Conservation (phyloP, 108 stramenopile genomes). For the Pelagomonas calceolata region DNA sequence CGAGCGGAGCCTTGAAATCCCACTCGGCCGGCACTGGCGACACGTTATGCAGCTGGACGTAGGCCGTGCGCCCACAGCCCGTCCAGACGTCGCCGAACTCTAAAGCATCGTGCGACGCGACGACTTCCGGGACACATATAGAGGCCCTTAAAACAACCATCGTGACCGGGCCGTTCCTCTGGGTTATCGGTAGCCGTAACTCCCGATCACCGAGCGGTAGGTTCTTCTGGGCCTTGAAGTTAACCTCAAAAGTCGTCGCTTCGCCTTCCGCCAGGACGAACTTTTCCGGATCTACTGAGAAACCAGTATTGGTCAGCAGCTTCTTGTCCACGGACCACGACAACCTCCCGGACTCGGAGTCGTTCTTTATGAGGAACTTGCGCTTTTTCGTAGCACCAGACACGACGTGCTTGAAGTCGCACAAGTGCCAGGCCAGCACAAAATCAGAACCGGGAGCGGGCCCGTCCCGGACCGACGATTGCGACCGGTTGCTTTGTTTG, state of each 20-base stretch:
- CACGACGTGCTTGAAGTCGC: slow-evolving; percentile 43
- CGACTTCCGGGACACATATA: slow-evolving; percentile 35
- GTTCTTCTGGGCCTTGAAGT: slow-evolving; percentile 35
- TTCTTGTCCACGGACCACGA: slow-evolving; percentile 41
- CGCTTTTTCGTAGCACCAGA: slow-evolving; percentile 28
- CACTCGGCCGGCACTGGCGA: slow-evolving; percentile 20
- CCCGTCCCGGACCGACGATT: not conserved
- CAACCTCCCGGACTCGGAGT: slow-evolving; percentile 16
- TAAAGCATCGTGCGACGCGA: slow-evolving; percentile 7
- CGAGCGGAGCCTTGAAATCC: slow-evolving; percentile 12
- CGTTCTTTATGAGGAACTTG: slow-evolving; percentile 37
- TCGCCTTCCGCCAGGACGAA: slow-evolving; percentile 37
- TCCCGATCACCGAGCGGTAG: slow-evolving; percentile 23
- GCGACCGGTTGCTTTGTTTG: slow-evolving; percentile 7
- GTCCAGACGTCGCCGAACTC: slow-evolving; percentile 38
- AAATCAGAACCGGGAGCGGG: slow-evolving; percentile 3
- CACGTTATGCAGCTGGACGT: slow-evolving; percentile 23
- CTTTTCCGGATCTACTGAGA: slow-evolving; percentile 45
- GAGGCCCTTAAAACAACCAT: slow-evolving; percentile 28
- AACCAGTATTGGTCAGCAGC: slow-evolving; percentile 32
- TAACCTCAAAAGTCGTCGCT: slow-evolving; percentile 32
- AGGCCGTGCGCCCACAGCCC: slow-evolving; percentile 18
- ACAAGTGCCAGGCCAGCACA: slow-evolving; percentile 32
- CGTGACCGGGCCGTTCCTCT: slow-evolving; percentile 37
- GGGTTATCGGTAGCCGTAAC: slow-evolving; percentile 26